Base-by-base conservation (phyloP, 768 basidiomycete species). In the Lepiota subincarnata region DNA sequence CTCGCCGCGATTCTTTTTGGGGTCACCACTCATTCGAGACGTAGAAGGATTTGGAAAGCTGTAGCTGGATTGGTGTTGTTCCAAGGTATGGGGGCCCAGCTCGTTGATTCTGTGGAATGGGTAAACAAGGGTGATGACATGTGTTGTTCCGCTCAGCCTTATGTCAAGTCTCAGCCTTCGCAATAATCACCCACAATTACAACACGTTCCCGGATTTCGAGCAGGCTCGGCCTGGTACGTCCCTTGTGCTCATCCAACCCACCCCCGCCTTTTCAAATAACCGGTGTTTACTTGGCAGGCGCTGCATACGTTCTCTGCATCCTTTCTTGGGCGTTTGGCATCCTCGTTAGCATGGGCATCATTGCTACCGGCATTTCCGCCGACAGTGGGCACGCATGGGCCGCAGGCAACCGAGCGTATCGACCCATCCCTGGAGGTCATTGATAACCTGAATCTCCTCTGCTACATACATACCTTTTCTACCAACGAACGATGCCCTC, bases 31-130 rank as follows among this genome's bases (percentile, higher is more conserved):
- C 82, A 82, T 61, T 87, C 87, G 13, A 74, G 88, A 47, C 74
- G 89, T 58, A 74, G 87, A 54, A 79, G 89, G 58, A 83, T 89
- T 28, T 91, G 89, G 89, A 81, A 78, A 63, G 84, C 80, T 1
- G 84, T 86, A 1, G 86, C 86, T 6, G 81, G 79, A 13, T 66
- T 91, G 8, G 71, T 87, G 11, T 66, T 81, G 13, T 60, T 89
- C 16, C 83, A 87, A 61, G 79, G 87, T 85, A 59, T 40, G 69
- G 62, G n/a, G n/a, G n/a, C n/a, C n/a, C 7, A 52, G 6, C 4
- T 14, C 40, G 13, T 6, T 56, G 50, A 24, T 16, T 36, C 34
- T 20, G 38, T 41, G 11, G 8, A 18, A 31, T 45, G 34, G 37
- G 10, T 24, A 5, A 3, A 4, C 31, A 7, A 31, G 31, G 31